These are phyloP conservation scores for Immersiporthe knoxdaviesiana DNA, from an alignment of 2,329 filamentous ascomycete genomes.

Conservation along the genomic window DNA sequence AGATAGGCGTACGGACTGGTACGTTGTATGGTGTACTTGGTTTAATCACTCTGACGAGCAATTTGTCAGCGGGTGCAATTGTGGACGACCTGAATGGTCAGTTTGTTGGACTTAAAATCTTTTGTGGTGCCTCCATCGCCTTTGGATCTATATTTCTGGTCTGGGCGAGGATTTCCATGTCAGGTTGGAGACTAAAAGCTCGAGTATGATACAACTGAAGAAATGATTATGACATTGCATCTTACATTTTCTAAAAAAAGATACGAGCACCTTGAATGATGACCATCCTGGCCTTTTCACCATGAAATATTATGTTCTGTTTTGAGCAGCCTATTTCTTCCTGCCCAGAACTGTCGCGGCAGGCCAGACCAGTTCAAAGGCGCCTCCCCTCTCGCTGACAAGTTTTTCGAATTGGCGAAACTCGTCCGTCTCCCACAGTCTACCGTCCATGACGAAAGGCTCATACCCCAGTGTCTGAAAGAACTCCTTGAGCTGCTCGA, in stretches of 20 bases:
- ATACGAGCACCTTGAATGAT: no score
- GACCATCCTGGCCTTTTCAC: no score
- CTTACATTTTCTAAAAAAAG: no score
- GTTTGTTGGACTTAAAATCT: conserved; percentile 27
- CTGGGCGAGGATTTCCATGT: conserved; percentile 9
- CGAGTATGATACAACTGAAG: background rate
- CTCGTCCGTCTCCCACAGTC: conserved; percentile 14
- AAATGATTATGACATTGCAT: background rate
- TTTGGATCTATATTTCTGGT: background rate
- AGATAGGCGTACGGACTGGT: conserved; percentile 55
- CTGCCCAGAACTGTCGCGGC: conserved; percentile 8
- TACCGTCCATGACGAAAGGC: conserved; percentile 19
- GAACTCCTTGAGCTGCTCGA: conserved; percentile 23
- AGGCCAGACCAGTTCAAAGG: conserved; percentile 16
- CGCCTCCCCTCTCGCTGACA: background rate
- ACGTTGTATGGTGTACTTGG: conserved; percentile 55
- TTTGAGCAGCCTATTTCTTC: background rate
- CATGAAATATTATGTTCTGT: background rate
- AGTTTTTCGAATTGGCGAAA: conserved; percentile 7
- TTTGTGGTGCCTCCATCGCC: conserved; percentile 22
- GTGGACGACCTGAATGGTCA: conserved; percentile 14
- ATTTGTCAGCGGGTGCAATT: conserved; percentile 56
- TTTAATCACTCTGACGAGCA: conserved; percentile 60
- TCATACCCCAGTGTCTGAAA: conserved; percentile 20
- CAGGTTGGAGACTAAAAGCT: conserved; percentile 4